A percentile compares a stretch with the other conserved stretches of the same genome.
These are phyloP conservation scores for Phanerodontia chrysosporium DNA, from an alignment of 768 basidiomycete species.

Conservation along the genomic window DNA sequence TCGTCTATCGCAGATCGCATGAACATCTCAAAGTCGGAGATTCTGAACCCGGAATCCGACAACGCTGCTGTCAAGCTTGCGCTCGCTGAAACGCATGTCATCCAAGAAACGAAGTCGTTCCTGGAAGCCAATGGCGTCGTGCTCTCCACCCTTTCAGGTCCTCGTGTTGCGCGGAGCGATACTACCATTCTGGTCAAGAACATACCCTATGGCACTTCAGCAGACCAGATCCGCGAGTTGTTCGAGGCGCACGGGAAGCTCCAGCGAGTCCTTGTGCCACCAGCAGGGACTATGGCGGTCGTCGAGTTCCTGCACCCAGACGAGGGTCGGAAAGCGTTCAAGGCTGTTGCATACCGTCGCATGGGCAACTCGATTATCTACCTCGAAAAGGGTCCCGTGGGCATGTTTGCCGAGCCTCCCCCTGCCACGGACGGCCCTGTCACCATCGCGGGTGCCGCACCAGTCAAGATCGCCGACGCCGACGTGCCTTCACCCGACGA, in stretches of 20 bases:
- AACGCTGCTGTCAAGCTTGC: conserved; percentile 92
- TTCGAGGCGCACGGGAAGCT: conserved; percentile 76
- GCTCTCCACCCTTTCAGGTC: conserved; percentile 49
- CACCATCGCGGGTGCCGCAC: conserved; percentile 22
- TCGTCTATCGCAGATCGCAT: conserved; percentile 88
- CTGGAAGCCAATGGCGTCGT: conserved; percentile 75
- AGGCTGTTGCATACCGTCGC: conserved; percentile 79
- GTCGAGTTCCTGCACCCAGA: conserved; percentile 76
- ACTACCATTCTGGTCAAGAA: conserved; percentile 93
- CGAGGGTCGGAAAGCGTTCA: conserved; percentile 74
- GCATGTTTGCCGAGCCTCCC: conserved; percentile 53
- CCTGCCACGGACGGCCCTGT: conserved; percentile 13
- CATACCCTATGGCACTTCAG: conserved; percentile 86
- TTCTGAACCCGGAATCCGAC: conserved; percentile 79
- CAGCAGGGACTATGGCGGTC: conserved; percentile 89
- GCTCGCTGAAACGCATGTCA: conserved; percentile 93
- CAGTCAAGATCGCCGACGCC: conserved; percentile 41
- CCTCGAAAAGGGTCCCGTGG: conserved; percentile 86
- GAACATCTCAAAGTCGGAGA: conserved; percentile 80
- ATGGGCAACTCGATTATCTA: conserved; percentile 89
- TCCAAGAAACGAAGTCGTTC: conserved; percentile 90
- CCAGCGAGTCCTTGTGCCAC: conserved; percentile 74
- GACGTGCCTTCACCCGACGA: conserved; percentile 34
- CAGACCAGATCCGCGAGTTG: conserved; percentile 69
- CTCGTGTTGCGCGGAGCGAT: conserved; percentile 50